A percentile compares a stretch with the other conserved stretches of the same genome.
Conservation (phyloP, 176 grass and related monocot genomes). For the Cenchrus americanus region DNA sequence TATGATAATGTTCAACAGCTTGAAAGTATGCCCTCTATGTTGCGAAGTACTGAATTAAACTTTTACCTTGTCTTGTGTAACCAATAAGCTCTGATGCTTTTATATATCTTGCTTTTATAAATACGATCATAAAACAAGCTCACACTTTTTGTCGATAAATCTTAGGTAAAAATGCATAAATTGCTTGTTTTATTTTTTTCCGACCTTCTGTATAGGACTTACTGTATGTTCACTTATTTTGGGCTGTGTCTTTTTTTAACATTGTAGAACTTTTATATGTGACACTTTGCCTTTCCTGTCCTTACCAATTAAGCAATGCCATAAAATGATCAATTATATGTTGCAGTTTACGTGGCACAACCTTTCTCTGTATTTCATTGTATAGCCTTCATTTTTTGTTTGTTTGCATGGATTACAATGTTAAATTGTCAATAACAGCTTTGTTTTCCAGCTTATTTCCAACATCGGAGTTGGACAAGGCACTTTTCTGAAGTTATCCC, state of each 20-base stretch:
- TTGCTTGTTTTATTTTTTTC: not conserved
- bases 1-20: not conserved
- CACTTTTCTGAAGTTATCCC: constrained; percentile 23
- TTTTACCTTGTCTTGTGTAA: not conserved
- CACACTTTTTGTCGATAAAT: not conserved
- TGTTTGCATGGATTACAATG: not conserved
- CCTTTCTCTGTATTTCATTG: not conserved
- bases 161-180: not conserved
- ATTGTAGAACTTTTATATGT: not conserved
- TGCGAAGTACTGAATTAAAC: not conserved
- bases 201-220: not conserved
- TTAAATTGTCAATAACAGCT: constrained; percentile 22
- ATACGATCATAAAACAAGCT: not conserved
- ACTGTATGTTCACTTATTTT: not conserved
- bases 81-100: not conserved
- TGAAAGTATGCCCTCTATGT: not conserved
- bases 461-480: constrained; percentile 17
- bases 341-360: not conserved
- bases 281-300: not conserved
- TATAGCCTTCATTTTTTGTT: not conserved
- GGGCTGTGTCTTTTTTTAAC: not conserved
- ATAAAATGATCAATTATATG: not conserved
- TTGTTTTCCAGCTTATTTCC: constrained; percentile 32
- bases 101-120: not conserved
- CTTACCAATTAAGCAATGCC: not conserved